A percentile compares a stretch with the other conserved stretches of the same genome.
phyloP scores from a whole-genome alignment of 1,139 yeast species.

The Lizanozyma gosingica region DNA sequence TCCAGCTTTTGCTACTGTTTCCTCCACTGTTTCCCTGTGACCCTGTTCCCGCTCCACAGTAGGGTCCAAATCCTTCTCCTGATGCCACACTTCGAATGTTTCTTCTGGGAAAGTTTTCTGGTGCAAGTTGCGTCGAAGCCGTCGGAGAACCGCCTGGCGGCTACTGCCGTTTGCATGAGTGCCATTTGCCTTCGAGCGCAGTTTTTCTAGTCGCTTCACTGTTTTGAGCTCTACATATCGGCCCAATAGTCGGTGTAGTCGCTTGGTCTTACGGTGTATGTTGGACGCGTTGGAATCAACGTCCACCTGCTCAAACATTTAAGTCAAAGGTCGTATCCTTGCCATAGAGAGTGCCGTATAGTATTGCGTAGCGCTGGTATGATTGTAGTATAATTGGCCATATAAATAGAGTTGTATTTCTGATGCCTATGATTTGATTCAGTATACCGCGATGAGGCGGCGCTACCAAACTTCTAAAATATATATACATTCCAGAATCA shows the following conservation, averaged over 20 bases:
- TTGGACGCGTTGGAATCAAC: neutral
- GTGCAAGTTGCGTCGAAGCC: slow-evolving; percentile 1
- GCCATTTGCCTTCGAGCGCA: neutral
- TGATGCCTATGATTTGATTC: too few species aligned
- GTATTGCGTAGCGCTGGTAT: too few species aligned
- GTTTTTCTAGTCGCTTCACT: neutral
- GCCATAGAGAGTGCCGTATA: too few species aligned
- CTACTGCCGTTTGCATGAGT: neutral
- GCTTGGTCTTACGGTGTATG: neutral
- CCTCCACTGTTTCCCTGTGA: too few species aligned
- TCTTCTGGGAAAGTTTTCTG: slow-evolving; percentile 20
- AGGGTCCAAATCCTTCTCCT: too few species aligned
- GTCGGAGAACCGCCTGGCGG: neutral
- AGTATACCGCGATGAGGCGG: too few species aligned
- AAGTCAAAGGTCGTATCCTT: too few species aligned
- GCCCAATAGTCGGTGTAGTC: neutral
- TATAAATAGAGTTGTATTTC: too few species aligned
- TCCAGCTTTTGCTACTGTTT: slow-evolving; percentile 9
- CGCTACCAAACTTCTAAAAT: too few species aligned
- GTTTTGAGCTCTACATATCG: neutral
- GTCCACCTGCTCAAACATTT: neutral
- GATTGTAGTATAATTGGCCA: too few species aligned
- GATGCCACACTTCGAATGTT: slow-evolving; percentile 33
- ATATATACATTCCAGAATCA: too few species aligned
- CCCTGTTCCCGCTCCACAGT: too few species aligned